These are phyloP conservation scores for Ophiostoma montium DNA, from an alignment of 2,329 filamentous ascomycete genomes.

Conservation along the genomic window DNA sequence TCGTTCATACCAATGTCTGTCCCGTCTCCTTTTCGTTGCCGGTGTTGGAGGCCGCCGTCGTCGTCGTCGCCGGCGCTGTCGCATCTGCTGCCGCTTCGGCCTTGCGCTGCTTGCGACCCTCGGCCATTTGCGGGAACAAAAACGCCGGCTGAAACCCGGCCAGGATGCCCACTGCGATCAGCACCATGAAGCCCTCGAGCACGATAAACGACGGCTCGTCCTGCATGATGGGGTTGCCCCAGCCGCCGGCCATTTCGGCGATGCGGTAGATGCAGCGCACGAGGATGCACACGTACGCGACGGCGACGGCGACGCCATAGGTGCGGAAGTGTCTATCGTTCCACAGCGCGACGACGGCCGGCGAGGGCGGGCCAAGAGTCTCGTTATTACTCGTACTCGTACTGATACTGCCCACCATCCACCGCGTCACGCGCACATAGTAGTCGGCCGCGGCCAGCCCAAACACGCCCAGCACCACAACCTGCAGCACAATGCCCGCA, in stretches of 20 bases:
- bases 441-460: constrained; percentile 32
- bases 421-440: constrained; percentile 26
- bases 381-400: too few species aligned
- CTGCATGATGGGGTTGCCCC: constrained; percentile 50
- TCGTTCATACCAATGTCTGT: background rate
- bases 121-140: constrained; percentile 40
- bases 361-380: background rate
- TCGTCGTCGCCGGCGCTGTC: background rate
- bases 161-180: constrained; percentile 34
- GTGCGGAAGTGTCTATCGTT: constrained; percentile 26
- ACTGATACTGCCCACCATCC: constrained; percentile 12
- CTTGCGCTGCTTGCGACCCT: constrained; percentile 7
- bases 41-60: background rate
- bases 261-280: constrained; percentile 42
- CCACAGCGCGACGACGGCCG: constrained; percentile 26
- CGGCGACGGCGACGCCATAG: constrained; percentile 30
- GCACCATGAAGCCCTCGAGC: constrained; percentile 39
- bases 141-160: constrained; percentile 39
- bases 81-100: background rate
- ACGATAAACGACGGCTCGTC: constrained; percentile 45
- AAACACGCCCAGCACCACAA: constrained; percentile 33
- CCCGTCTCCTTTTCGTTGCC: background rate
- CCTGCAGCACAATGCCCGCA: constrained; percentile 39
- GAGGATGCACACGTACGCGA: constrained; percentile 31
- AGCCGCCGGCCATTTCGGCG: constrained; percentile 49